Conservation (phyloP, 2,329 filamentous ascomycete species). For the Acrocalymma vagum region DNA sequence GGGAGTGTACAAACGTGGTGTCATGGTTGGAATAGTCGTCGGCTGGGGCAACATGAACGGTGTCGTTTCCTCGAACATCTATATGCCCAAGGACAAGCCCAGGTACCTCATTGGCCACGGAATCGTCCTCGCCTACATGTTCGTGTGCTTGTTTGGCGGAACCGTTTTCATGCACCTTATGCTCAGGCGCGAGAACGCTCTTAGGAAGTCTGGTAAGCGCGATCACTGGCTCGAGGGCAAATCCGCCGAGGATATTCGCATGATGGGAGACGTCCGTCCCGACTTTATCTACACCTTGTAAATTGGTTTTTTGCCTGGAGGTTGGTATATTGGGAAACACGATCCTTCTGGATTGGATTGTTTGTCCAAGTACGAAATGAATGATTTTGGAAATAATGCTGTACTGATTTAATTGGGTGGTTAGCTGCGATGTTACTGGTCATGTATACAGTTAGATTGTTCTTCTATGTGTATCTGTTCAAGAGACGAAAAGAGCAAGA, state of each 20-base stretch:
- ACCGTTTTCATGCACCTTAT: slow-evolving; percentile 71
- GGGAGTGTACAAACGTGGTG: slow-evolving; percentile 91
- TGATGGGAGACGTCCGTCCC: slow-evolving; percentile 73
- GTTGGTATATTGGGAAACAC: no score
- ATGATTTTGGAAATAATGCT: no score
- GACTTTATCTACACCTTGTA: slow-evolving; percentile 76
- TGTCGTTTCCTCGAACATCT: slow-evolving; percentile 85
- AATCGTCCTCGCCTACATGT: slow-evolving; percentile 76
- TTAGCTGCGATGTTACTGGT: no score
- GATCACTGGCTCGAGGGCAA: slow-evolving; percentile 74
- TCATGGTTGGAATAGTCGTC: slow-evolving; percentile 87
- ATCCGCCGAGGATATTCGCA: slow-evolving; percentile 67
- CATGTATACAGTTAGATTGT: no score
- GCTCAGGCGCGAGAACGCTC: slow-evolving; percentile 73
- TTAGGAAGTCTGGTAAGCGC: slow-evolving; percentile 69
- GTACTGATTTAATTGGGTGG: no score
- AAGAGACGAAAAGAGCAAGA: no score
- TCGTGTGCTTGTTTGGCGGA: slow-evolving; percentile 75
- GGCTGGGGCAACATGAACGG: slow-evolving; percentile 93
- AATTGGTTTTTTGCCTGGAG: no score
- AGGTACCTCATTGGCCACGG: slow-evolving; percentile 78
- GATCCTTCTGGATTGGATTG: no score
- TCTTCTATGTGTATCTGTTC: no score
- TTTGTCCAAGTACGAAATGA: no score
- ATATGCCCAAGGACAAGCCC: slow-evolving; percentile 66